Evolutionary conservation across 805 yeast genomes (phyloP), one percentile per base, ranked within the genome.

Genomic region (Ogataea pini): DNA sequence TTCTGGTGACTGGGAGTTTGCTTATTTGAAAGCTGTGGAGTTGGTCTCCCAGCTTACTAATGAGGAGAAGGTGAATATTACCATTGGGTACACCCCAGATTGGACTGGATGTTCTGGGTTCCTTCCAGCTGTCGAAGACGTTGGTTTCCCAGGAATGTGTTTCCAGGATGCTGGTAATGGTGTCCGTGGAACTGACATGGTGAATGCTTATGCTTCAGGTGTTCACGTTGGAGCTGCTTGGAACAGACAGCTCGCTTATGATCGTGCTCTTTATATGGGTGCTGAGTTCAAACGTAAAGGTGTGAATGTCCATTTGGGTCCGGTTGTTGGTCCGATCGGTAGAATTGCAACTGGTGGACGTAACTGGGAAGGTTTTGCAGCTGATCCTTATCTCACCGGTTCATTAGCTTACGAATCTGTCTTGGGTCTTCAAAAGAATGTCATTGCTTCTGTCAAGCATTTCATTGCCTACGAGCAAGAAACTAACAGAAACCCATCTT

Each of bases 151-250:
- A 3, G 71, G 77, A 8, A 61, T 82, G 12, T 82, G 86, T 55
- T 68, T 80, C 22, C 85, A 81, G 56, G 85, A 82, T 64, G 85
- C 84, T 3, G 84, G 85, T 5, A 73, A 76, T 51, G 86, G 86
- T 8, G 79, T 81, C 16, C 67, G 84, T 48, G 72, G 71, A 46
- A 75, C 85, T 6, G 86, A 81, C 56, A 75, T 75, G 55, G 76
- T 74, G 25, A 77, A 85, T 1, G 71, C 73, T 31, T 82, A 76
- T 50, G 85, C 86, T 1, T 74, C 82, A 2, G 86, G 83, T 0
- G 56, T 81, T 31, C 82, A 85, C 7, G 65, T 80, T 3, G 86
- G 80, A 1, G 67, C 83, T 12, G 78, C 86, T 8, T 82, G 79
- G 60, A 81, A 80, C 57, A 72, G 67, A 48, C 77, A 70, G 3